Evolutionary conservation across 2,329 filamentous ascomycete genomes (phyloP).

Genomic region (Parafenestella ontariensis): DNA sequence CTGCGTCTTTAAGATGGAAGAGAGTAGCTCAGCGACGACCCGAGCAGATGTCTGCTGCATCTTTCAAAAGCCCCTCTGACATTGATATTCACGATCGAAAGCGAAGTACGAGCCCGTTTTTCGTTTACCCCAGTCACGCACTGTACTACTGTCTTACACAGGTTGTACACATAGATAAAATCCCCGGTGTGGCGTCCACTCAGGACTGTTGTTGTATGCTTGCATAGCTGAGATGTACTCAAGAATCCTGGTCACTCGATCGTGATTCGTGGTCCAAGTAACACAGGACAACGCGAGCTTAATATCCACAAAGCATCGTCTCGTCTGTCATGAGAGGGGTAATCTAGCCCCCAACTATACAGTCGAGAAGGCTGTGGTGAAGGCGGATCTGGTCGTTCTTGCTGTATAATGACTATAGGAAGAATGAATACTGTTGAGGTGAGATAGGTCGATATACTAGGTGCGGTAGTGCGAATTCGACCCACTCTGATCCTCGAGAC

Average conservation of each 20-base stretch:
- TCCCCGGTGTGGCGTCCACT: not conserved
- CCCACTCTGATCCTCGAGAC: too few species aligned
- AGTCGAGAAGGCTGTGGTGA: too few species aligned
- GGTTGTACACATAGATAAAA: not conserved
- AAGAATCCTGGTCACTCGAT: not conserved
- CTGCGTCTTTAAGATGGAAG: not conserved
- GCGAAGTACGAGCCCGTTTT: not conserved
- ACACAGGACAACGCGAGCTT: not conserved
- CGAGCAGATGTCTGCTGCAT: not conserved
- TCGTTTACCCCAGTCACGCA: not conserved
- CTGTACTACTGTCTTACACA: not conserved
- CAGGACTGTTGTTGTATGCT: not conserved
- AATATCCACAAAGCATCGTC: not conserved
- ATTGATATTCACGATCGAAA: not conserved
- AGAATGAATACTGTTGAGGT: too few species aligned
- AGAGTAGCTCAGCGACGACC: not conserved
- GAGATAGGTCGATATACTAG: too few species aligned
- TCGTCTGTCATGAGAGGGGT: not conserved
- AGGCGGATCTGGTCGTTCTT: too few species aligned
- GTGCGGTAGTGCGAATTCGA: too few species aligned
- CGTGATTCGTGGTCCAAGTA: not conserved
- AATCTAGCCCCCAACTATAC: too few species aligned
- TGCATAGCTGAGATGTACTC: not conserved
- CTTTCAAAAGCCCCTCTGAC: not conserved
- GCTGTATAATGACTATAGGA: too few species aligned